Base-by-base conservation (phyloP, 805 yeast species). In the Blastobotrys chiropterorum region DNA sequence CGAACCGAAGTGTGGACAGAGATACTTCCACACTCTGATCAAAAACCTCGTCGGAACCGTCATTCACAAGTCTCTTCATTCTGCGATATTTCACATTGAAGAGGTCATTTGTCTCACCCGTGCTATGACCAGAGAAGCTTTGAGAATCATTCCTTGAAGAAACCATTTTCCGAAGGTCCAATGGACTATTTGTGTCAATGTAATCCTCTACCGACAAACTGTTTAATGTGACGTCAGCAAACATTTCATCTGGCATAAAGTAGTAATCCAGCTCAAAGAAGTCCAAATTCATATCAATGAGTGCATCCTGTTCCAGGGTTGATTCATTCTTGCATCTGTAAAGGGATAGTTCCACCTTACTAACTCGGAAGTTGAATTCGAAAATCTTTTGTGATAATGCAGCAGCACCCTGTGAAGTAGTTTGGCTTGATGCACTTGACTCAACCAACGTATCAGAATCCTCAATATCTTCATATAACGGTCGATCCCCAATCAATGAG, bases 1-100 rank as follows among this genome's bases (percentile, higher is more conserved):
- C 84, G 38, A 86, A 75, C 55, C 80, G 80, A 50, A 94, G 78
- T 13, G 95, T 88, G 0, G 96, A 89, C 68, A 94, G 76, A 43
- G 81, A 75, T 48, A 94, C 70, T 6, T 78, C 73, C 3, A 90
- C 78, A 57, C 79, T 82, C 65, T 89, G 96, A 61, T 90, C 97
- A 64, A 77, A 83, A 6, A 56, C 53, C 15, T 57, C 61, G 38
- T 72, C 74, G 1, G 74, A 73, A 22, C 80, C 72, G 48, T 76
- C 76, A 15, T 72, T 75, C 8, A 80, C 89, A 46, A 80, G 65
- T 62, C 95, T 73, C 62, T 80, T 84, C 0, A 71, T 68, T 57
- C 92, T 72, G 7, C 71, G 67, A 59, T 84, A 86, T 13, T 76
- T 72, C 30, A 90, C 72, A 38, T 72, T 74, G 61, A 90, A 81